phyloP scores from a whole-genome alignment of 1,139 yeast genomes.

The Torulaspora globosa region DNA sequence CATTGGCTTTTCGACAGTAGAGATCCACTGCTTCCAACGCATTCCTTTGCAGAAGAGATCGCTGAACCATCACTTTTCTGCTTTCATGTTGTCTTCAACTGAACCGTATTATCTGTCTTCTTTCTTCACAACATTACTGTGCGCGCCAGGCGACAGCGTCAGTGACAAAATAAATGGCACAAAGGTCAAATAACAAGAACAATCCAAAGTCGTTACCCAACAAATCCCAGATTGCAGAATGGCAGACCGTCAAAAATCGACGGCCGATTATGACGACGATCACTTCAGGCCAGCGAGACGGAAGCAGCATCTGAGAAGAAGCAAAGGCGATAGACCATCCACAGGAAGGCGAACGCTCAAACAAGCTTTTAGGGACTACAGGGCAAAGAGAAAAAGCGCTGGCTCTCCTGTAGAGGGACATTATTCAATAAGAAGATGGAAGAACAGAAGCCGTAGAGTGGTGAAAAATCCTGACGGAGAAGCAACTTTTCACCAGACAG shows the following conservation, averaged over 20 bases:
- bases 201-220: background rate
- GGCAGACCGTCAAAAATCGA: background rate
- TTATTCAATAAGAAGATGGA: constrained; percentile 14
- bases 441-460: constrained; percentile 1
- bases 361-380: constrained; percentile 2
- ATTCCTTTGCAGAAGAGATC: background rate
- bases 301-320: background rate
- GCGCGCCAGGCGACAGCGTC: constrained; percentile 6
- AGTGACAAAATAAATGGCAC: background rate
- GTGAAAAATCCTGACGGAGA: background rate
- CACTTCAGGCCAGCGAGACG: background rate
- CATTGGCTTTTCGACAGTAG: constrained; percentile 27
- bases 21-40: constrained; percentile 11
- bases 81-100: too few species aligned
- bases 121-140: background rate
- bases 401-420: background rate
- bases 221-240: background rate
- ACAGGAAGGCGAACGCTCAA: constrained; percentile 4
- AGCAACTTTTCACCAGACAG: background rate
- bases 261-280: background rate
- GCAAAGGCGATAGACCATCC: constrained; percentile 2
- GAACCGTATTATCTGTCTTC: background rate
- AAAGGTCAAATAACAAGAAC: background rate
- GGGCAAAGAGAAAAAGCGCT: background rate
- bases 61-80: constrained; percentile 3